Percentiles rank a stretch among this genome's conserved stretches.
These are phyloP conservation scores for Coemansia brasiliensis DNA, from an alignment of 192 early-diverging fungal genomes.

Conservation along the genomic window DNA sequence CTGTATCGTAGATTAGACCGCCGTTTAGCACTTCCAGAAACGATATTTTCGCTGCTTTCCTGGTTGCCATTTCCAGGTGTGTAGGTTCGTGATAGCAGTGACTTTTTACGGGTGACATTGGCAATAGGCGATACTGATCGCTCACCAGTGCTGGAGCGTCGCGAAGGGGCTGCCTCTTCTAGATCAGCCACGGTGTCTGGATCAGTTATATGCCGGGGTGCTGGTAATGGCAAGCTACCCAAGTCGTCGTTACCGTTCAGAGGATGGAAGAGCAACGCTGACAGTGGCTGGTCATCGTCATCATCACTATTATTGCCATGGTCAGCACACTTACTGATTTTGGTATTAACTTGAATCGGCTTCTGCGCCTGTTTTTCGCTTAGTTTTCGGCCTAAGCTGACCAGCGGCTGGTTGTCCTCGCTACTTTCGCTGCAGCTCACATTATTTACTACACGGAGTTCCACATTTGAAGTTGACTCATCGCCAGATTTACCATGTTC, in stretches of 20 bases:
- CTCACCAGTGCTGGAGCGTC: constrained; percentile 23
- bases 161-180: constrained; percentile 30
- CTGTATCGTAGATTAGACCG: constrained; percentile 7
- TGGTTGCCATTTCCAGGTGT: background rate
- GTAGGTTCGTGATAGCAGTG: constrained; percentile 37
- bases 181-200: constrained; percentile 37
- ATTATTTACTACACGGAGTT: constrained; percentile 33
- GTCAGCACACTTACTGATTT: background rate
- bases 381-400: constrained; percentile 13
- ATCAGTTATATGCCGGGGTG: constrained; percentile 36
- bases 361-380: constrained; percentile 6
- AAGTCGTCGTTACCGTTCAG: constrained; percentile 24
- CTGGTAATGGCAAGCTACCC: constrained; percentile 41
- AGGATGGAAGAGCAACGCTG: constrained; percentile 31
- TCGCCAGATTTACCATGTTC: background rate
- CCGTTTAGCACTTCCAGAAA: background rate
- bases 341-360: constrained; percentile 17
- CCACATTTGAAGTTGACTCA: constrained; percentile 10
- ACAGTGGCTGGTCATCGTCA: constrained; percentile 51
- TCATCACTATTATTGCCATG: constrained; percentile 7
- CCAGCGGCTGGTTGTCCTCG: constrained; percentile 44
- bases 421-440: constrained; percentile 3
- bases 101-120: constrained; percentile 33
- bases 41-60: background rate
- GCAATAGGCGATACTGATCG: constrained; percentile 32